These are phyloP conservation scores for Liriodendron chinense DNA, from an alignment of 164 flowering plant species.

Conservation along the genomic window DNA sequence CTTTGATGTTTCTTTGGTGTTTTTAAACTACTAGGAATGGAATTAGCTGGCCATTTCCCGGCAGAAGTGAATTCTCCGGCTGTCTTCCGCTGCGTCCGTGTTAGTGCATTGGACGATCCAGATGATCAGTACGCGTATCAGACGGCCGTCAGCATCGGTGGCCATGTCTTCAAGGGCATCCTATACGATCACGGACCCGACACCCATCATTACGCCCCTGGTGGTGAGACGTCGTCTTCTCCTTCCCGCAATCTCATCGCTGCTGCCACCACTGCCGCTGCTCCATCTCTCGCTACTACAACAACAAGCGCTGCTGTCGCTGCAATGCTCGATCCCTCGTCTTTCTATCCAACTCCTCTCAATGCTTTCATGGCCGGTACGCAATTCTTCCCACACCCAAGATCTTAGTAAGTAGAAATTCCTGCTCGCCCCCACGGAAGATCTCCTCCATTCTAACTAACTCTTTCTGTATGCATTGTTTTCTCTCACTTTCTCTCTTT, in stretches of 20 bases:
- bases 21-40: conserved; percentile 47
- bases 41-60: conserved; percentile 55
- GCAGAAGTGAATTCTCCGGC: conserved; percentile 62
- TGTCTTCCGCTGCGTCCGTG: conserved; percentile 71
- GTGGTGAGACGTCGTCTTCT: conserved; percentile 43
- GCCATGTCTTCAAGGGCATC: conserved; percentile 86
- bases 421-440: background rate
- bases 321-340: conserved; percentile 47
- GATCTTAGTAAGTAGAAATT: conserved; percentile 7
- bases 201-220: conserved; percentile 13
- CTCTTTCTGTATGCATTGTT: background rate
- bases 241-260: background rate
- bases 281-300: conserved; percentile 13
- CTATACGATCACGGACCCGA: conserved; percentile 87
- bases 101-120: conserved; percentile 51
- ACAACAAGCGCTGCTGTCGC: conserved; percentile 20
- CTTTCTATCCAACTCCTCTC: conserved; percentile 62
- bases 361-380: conserved; percentile 82
- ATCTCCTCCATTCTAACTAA: background rate
- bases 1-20: too few relatives aligned
- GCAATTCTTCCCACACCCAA: conserved; percentile 66
- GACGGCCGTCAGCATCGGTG: conserved; percentile 86
- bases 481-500: background rate
- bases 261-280: conserved; percentile 27
- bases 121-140: conserved; percentile 79